Conservation (phyloP, 2,329 filamentous ascomycete genomes). For the Ascochyta koolunga region DNA sequence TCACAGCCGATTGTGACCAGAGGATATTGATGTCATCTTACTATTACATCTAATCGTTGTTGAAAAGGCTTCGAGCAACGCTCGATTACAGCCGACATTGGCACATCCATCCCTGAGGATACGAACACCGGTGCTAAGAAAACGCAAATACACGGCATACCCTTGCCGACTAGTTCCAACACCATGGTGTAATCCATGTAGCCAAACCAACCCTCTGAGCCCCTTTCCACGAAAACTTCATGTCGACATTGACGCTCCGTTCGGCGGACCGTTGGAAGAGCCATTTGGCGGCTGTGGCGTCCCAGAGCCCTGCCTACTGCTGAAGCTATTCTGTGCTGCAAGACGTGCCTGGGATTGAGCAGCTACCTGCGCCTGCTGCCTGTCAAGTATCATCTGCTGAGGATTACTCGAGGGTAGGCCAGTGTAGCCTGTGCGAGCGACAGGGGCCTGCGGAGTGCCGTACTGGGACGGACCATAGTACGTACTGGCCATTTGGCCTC, state of each 20-base stretch:
- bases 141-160: slow-evolving; percentile 1
- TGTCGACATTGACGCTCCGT: slow-evolving; percentile 36
- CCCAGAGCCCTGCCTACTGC: slow-evolving; percentile 41
- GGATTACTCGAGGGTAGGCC: slow-evolving; percentile 31
- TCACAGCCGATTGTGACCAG: not conserved
- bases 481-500: slow-evolving; percentile 40
- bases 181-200: slow-evolving; percentile 24
- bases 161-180: slow-evolving; percentile 15
- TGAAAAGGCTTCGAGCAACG: slow-evolving; percentile 1
- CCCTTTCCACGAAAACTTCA: slow-evolving; percentile 9
- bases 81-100: slow-evolving; percentile 6
- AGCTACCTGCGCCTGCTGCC: slow-evolving; percentile 39
- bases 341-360: slow-evolving; percentile 46
- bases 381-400: slow-evolving; percentile 45
- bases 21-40: not conserved
- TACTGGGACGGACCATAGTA: slow-evolving; percentile 45
- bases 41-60: slow-evolving; percentile 9
- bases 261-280: slow-evolving; percentile 31
- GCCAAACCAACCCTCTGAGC: slow-evolving; percentile 16
- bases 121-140: slow-evolving; percentile 3
- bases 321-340: slow-evolving; percentile 45
- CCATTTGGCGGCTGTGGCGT: slow-evolving; percentile 46
- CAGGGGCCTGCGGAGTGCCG: slow-evolving; percentile 37
- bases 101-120: not conserved
- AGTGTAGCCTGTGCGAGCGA: slow-evolving; percentile 29